Base-by-base conservation (phyloP, 495 filamentous ascomycete species). In the Aspergillus coremiiformis region DNA sequence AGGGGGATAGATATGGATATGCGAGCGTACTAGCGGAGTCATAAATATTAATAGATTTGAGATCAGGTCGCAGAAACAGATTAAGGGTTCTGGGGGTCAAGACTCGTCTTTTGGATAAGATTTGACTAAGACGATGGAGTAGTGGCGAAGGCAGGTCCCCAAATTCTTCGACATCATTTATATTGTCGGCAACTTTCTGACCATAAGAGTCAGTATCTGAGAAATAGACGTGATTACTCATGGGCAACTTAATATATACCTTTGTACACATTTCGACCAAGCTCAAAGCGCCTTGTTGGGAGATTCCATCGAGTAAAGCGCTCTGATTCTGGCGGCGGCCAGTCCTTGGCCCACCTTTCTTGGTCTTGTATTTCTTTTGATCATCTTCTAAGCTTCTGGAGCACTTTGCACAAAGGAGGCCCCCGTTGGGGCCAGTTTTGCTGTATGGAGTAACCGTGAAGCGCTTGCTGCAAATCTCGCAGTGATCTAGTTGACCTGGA, bases 371-470 rank as follows among this genome's bases (percentile, higher is more conserved):
- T 55, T 86, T 83, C 53, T 84, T 80, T 15, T 76, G 73, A 52
- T 83, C 80, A 48, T 83, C 80, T 27, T 72, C 75, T 21, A 87
- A 69, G 35, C 87, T 83, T 58, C 84, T 91, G n/a, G 90, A 87
- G 60, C 93, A 98, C 45, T 86, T 83, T 0, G 72, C 72, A 65
- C 93, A 98, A 11, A 98, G 75, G 17, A 98, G 69, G 15, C 90
- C 92, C 1, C 90, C 90, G 15, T 84, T 75, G 0, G 86, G 85
- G 12, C 86, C 87, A n/a, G 82, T 78, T 58, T 88, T 86, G 56
- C 84, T 87, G 64, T 98, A 98, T 0, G 90, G 72, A 0, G 93
- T 96, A 23, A 98, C 93, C 0, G 90, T 96, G 62, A 98, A 98
- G 21, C 93, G 84, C 59, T 89, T 92, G 20, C 80, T 76, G 63